These are phyloP conservation scores for Phytophthora pisi DNA, from an alignment of 352 stramenopile species.

Conservation along the genomic window DNA sequence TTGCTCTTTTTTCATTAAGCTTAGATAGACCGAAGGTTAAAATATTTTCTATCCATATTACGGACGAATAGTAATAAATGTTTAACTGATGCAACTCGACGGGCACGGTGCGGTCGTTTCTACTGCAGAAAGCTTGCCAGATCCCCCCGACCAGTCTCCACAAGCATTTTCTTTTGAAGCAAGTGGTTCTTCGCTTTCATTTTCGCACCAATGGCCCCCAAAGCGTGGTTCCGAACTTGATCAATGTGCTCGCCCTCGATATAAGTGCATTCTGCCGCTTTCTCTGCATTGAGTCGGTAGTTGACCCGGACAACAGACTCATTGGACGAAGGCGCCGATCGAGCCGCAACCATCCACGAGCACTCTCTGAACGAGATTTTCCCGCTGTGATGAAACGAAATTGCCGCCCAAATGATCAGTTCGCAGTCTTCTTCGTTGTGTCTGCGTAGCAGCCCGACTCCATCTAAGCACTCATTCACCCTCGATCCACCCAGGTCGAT, in stretches of 20 bases:
- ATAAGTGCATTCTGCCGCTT: constrained; percentile 25
- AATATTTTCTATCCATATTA: no score
- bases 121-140: constrained; percentile 35
- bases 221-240: constrained; percentile 35
- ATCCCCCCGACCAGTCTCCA: constrained; percentile 28
- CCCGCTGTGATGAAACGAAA: constrained; percentile 36
- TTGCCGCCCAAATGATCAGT: constrained; percentile 32
- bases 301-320: constrained; percentile 32
- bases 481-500: constrained; percentile 27
- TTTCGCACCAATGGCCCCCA: constrained; percentile 33
- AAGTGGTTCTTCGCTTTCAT: constrained; percentile 34
- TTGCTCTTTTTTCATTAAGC: no score
- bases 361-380: constrained; percentile 36
- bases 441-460: constrained; percentile 22
- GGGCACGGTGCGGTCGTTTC: background rate
- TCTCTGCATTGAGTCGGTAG: constrained; percentile 30
- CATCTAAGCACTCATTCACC: constrained; percentile 31
- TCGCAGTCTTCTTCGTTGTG: constrained; percentile 33
- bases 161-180: constrained; percentile 35
- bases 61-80: no score
- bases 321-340: constrained; percentile 17
- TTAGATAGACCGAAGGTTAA: no score
- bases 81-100: no score
- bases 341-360: constrained; percentile 32
- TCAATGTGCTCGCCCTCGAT: constrained; percentile 38